Evolutionary conservation across 805 yeast genomes (phyloP), one percentile per base, ranked within the genome.

Genomic region (Nadsonia fulvescens): DNA sequence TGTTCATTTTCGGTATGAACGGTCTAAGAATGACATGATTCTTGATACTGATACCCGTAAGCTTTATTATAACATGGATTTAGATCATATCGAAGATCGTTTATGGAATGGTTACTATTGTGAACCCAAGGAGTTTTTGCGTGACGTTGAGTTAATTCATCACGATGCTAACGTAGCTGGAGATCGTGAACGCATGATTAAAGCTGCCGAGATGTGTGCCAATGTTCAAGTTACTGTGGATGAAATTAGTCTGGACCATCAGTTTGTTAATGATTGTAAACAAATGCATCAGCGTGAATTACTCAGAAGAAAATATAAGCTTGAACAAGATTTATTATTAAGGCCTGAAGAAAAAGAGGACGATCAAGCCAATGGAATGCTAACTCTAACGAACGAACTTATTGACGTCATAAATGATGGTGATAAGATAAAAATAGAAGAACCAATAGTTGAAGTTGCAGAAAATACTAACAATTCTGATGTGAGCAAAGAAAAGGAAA

Each of bases 101-200:
- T 51, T 89, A 29, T 89, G 98, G 98, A 89, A 89, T 48, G 98
- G 98, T 0, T 89, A 53, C 47, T 89, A 89, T 43, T 72, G 79
- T 19, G 94, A 82, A 40, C 95, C 96, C 8, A 72, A 69, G 36
- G 95, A 89, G 46, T 86, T 77, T 43, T 53, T 83, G 38, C 67
- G 64, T 37, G 98, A 89, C 44, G 63, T 89, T 22, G 81, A 73
- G 42, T 62, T 76, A 67, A 86, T 89, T 19, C 71, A 77, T 22
- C 60, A 60, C 17, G 99, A 89, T 53, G 64, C 92, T 0, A 58
- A 62, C 17, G 66, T 70, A 0, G 51, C 63, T 3, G 79, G 78
- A 1, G 96, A 86, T 37, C 61, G 96, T 22, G 98, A 89, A 32
- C 59, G 93, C 28, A 55, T 74, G 4, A 58, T 64, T 20, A 63